phyloP scores from a whole-genome alignment of 2,329 filamentous ascomycete species.

The Beauveria pseudobassiana region DNA sequence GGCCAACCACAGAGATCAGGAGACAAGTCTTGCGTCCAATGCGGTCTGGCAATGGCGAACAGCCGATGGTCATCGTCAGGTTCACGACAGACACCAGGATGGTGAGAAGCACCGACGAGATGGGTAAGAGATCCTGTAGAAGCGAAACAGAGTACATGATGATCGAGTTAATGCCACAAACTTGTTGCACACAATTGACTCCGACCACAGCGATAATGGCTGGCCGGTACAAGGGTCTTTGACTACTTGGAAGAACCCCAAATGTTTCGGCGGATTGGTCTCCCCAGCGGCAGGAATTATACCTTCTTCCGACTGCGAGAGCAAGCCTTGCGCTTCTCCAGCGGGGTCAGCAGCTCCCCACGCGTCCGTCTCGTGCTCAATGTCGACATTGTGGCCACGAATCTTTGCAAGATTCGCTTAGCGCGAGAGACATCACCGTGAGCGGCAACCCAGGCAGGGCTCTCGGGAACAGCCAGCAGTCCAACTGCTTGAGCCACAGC shows the following conservation, averaged over 20 bases:
- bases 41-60: conserved; percentile 78
- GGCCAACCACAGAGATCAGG: conserved; percentile 73
- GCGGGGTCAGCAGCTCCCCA: conserved; percentile 41
- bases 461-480: conserved; percentile 74
- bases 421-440: conserved; percentile 55
- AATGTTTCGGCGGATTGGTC: conserved; percentile 26
- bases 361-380: conserved; percentile 62
- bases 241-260: conserved; percentile 60
- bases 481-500: conserved; percentile 61
- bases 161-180: conserved; percentile 92
- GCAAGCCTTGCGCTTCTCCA: conserved; percentile 62
- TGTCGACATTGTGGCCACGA: conserved; percentile 59
- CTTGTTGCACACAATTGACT: conserved; percentile 87
- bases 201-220: conserved; percentile 79
- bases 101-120: conserved; percentile 75
- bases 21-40: conserved; percentile 84
- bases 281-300: conserved; percentile 4
- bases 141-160: conserved; percentile 98
- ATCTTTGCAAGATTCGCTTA: conserved; percentile 63
- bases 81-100: conserved; percentile 85
- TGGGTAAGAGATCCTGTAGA: conserved; percentile 69
- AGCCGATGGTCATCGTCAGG: conserved; percentile 70
- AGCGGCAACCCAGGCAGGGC: conserved; percentile 76
- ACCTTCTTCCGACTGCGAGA: conserved; percentile 32
- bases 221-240: conserved; percentile 58